Evolutionary conservation across 768 basidiomycete species (phyloP), one percentile per base, ranked within the genome.

Genomic region (Xerocomellus amylosporus): DNA sequence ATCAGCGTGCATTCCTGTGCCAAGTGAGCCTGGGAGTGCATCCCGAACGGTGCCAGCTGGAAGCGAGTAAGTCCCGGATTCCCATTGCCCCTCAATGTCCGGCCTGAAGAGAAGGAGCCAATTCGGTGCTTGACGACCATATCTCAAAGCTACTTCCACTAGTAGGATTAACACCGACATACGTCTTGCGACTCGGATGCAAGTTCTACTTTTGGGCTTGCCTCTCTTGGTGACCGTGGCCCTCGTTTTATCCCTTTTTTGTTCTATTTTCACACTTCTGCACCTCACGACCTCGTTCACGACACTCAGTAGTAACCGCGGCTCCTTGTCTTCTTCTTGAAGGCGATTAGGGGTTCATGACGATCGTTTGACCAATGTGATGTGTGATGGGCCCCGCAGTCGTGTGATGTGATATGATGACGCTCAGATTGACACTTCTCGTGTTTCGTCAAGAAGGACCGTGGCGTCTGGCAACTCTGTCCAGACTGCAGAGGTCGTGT

Each of bases 1-100:
- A 45, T 58, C 61, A 8, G 40, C 43, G 48, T 54, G 44, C 65
- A 68, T 67, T 14, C 45, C 24, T 26, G 34, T 28, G 43, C 3
- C 6, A 38, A 14, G 55, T 36, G 4, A 36, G 39, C 19, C 31
- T 49, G 33, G 5, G 22, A 42, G 51, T 20, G n/a, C n/a, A n/a
- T n/a, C n/a, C n/a, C 4, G 24, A 5, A 12, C 15, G 49, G 34
- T 40, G 14, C 3, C 19, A 31, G 2, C 20, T 15, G 24, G 58
- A 36, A n/a, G 13, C 33, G 40, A 47, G 43, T 26, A 13, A 20
- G 46, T n/a, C n/a, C n/a, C n/a, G n/a, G n/a, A n/a, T 47, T 20
- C 53, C 46, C 39, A 46, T 17, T 30, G 8, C 9, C 8, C 24
- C 26, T 43, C 30, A 37, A 13, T n/a, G 3, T n/a, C 36, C 0